Evolutionary conservation across 1,139 yeast species (phyloP), one percentile per base, ranked within the genome.

Genomic region (Lodderomyces oxycetoniae): DNA sequence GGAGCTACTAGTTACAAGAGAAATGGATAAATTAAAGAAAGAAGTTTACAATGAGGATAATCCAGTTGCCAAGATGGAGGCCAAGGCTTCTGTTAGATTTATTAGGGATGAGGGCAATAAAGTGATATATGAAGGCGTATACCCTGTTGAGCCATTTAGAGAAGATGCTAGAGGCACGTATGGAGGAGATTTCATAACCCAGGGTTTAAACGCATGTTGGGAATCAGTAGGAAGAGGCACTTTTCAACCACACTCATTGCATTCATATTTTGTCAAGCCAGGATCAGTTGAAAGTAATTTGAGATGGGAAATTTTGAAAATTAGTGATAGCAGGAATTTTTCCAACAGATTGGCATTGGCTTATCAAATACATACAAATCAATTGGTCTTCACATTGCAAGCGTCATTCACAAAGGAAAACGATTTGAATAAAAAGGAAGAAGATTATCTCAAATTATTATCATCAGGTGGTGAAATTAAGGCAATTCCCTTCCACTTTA

Each of bases 131-230:
- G 46, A 48, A 15, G 70, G 71, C 1, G 55, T 55, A 26, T 56
- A 61, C 42, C 71, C 71, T 2, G 53, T 67, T 34, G 62, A 64
- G 42, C 57, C 64, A 8, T 54, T 52, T 35, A 37, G 41, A 12
- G 51, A 46, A 8, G 64, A 52, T 1, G 57, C 54, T 4, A 48
- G 69, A 38, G 72, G 71, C 1, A 55, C 63, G 2, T 67, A 57
- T 43, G 73, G 73, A 3, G 73, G 72, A 3, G 73, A 67, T 34
- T 48, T 63, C 22, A 45, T 64, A 4, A 40, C 56, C 14, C 71
- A 64, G 42, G 57, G 59, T 1, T 35, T 59, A 9, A 40, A 55
- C 28, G 73, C 70, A 0, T 68, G 66, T 2, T 64, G 66, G 64
- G 61, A 52, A 31, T 49, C 67, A 8, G 48, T 67, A 6, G 42